Conservation (phyloP, 2,329 filamentous ascomycete genomes). For the Fusarium sp. region DNA sequence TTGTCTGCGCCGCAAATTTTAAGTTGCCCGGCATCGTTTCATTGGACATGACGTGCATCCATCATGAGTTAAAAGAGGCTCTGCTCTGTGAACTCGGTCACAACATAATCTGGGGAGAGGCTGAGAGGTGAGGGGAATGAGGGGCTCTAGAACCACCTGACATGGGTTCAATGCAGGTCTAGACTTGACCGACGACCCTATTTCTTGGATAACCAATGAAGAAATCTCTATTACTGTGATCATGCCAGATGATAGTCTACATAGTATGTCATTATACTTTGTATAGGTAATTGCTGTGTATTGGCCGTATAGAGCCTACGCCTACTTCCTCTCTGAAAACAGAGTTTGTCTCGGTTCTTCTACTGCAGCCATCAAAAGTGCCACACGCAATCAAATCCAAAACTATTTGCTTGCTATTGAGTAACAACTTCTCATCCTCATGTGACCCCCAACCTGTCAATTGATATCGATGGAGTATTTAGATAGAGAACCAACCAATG, state of each 20-base stretch:
- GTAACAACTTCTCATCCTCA: slow-evolving; percentile 4
- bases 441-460: slow-evolving; percentile 10
- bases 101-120: slow-evolving; percentile 33
- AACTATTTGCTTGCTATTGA: slow-evolving; percentile 3
- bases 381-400: not conserved
- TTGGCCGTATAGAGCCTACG: not conserved
- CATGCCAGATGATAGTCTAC: not conserved
- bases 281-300: not conserved
- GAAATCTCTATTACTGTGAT: slow-evolving; percentile 27
- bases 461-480: slow-evolving; percentile 11
- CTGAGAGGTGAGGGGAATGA: slow-evolving; percentile 17
- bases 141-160: slow-evolving; percentile 18
- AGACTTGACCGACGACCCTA: slow-evolving; percentile 2
- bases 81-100: slow-evolving; percentile 21
- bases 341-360: not conserved
- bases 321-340: not conserved
- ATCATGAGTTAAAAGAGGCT: slow-evolving; percentile 35
- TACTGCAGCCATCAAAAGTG: not conserved
- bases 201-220: slow-evolving; percentile 29
- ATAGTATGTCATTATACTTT: not conserved
- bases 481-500: slow-evolving; percentile 8
- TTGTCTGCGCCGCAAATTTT: slow-evolving; percentile 26
- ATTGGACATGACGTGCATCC: slow-evolving; percentile 16
- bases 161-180: slow-evolving; percentile 29
- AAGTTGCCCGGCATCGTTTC: slow-evolving; percentile 2